Evolutionary conservation across 2,329 filamentous ascomycete species (phyloP), one percentile per base, ranked within the genome.

Genomic region (Drechmeria coniospora): DNA sequence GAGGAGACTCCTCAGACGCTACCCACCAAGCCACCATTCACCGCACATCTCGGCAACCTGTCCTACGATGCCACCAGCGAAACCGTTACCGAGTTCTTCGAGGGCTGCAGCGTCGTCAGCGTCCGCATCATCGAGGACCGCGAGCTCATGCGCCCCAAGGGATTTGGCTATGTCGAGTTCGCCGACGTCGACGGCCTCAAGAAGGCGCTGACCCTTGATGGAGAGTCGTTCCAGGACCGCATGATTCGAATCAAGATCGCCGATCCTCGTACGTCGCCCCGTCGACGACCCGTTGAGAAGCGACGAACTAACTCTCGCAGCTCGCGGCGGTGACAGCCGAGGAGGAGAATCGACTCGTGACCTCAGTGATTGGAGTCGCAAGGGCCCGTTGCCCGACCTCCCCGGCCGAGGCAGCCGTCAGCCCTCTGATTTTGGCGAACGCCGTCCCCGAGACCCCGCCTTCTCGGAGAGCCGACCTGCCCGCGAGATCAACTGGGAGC

Each of bases 91-190:
- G 79, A 84, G 28, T 90, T 95, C 49, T 92, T 98, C 49, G 60
- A 65, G 28, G 81, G 68, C 31, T 94, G 87, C 54, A 70, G 83
- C 38, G 77, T 94, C 43, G 79, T 79, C 40, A 94, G 74, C 50
- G 83, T 98, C 40, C 81, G 90, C 46, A 84, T 98, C 45, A 92
- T 98, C 38, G 87, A 94, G 61, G 92, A 98, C 57, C 90, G 87
- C 50, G 68, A 93, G 53, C 79, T 90, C 50, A 74, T 79, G 55
- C 84, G 86, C 48, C 90, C 90, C 39, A 98, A 98, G 65, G 90
- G 90, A 26, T 98, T 98, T 46, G 90, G 87, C 36, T 98, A 98
- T 53, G 87, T 92, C 39, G 90, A 98, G 55, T 98, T 98, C 47
- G 74, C 67, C 40, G 77, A 74, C 28, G 61, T 90, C 24, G 87